A percentile compares a stretch with the other conserved stretches of the same genome.
Evolutionary conservation across 2,329 filamentous ascomycete species (phyloP).

Genomic region (Cyclaneusma minus): DNA sequence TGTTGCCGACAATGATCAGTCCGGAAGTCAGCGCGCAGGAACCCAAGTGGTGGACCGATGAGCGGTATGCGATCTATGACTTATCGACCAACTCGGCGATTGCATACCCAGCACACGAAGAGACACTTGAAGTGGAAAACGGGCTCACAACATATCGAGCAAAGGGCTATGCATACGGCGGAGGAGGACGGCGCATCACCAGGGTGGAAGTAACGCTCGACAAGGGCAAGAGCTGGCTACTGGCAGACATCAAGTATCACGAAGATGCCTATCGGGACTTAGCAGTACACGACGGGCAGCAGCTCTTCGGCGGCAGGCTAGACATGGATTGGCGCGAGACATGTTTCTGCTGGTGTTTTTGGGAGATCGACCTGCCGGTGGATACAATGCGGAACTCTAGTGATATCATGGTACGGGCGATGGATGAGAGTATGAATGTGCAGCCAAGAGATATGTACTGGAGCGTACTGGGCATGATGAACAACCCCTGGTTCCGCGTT

Average conservation of each 20-base stretch:
- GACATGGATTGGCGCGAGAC: conserved; percentile 73
- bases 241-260: conserved; percentile 65
- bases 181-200: conserved; percentile 71
- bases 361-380: conserved; percentile 55
- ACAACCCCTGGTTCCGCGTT: conserved; percentile 85
- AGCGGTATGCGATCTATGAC: conserved; percentile 86
- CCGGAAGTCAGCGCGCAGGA: conserved; percentile 66
- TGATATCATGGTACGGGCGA: conserved; percentile 68
- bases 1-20: conserved; percentile 72
- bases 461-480: conserved; percentile 95
- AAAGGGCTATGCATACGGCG: conserved; percentile 76
- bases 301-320: conserved; percentile 60
- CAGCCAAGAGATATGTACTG: conserved; percentile 93
- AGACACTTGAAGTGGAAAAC: conserved; percentile 37
- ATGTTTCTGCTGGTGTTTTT: conserved; percentile 88
- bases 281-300: conserved; percentile 35
- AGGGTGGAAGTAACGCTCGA: conserved; percentile 74
- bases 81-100: conserved; percentile 76
- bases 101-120: conserved; percentile 66
- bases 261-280: conserved; percentile 69
- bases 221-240: conserved; percentile 63
- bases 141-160: conserved; percentile 42
- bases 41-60: conserved; percentile 70
- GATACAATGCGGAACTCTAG: conserved; percentile 44
- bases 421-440: conserved; percentile 79